Conservation (phyloP, 306 rosid species). For the Begonia loranthoides region DNA sequence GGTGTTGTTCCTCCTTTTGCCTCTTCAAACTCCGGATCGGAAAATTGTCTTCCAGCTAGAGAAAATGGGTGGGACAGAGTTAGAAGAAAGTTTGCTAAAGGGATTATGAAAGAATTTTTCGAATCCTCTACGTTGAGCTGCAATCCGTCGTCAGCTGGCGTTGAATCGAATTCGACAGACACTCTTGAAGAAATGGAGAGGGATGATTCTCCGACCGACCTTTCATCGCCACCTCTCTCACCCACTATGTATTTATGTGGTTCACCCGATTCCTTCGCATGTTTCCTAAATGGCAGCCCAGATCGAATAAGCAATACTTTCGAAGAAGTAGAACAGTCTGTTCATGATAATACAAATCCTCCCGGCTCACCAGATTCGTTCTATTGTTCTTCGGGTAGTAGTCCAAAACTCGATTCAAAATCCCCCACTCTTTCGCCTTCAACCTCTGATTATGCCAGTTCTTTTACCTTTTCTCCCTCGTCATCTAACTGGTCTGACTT, state of each 20-base stretch:
- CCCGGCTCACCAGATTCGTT: slow-evolving; percentile 39
- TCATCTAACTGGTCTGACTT: slow-evolving; percentile 85
- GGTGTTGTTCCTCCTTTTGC: slow-evolving; percentile 85
- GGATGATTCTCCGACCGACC: slow-evolving; percentile 21
- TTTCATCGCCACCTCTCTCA: slow-evolving; percentile 33
- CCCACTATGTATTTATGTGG: slow-evolving; percentile 35
- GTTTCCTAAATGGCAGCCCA: slow-evolving; percentile 30
- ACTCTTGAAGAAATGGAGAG: slow-evolving; percentile 18
- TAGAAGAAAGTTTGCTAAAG: slow-evolving; percentile 38
- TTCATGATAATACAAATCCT: slow-evolving; percentile 23
- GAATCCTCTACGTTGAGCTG: slow-evolving; percentile 25
- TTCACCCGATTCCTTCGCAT: slow-evolving; percentile 58
- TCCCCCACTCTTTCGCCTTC: slow-evolving; percentile 74
- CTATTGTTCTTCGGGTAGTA: slow-evolving; percentile 31
- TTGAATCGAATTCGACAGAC: slow-evolving; percentile 15
- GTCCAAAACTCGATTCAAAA: slow-evolving; percentile 40
- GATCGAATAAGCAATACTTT: slow-evolving; percentile 20
- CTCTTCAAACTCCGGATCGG: slow-evolving; percentile 46
- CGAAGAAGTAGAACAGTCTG: slow-evolving; percentile 21
- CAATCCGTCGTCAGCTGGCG: slow-evolving; percentile 17
- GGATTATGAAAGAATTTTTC: slow-evolving; percentile 45
- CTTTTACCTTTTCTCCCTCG: slow-evolving; percentile 67
- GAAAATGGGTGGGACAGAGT: slow-evolving; percentile 72
- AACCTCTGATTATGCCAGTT: slow-evolving; percentile 65
- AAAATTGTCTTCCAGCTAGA: slow-evolving; percentile 74